Percentiles rank a stretch among this genome's conserved stretches.
These are phyloP conservation scores for Eucalyptus erythrocorys DNA, from an alignment of 345 rosid genomes.

Conservation along the genomic window DNA sequence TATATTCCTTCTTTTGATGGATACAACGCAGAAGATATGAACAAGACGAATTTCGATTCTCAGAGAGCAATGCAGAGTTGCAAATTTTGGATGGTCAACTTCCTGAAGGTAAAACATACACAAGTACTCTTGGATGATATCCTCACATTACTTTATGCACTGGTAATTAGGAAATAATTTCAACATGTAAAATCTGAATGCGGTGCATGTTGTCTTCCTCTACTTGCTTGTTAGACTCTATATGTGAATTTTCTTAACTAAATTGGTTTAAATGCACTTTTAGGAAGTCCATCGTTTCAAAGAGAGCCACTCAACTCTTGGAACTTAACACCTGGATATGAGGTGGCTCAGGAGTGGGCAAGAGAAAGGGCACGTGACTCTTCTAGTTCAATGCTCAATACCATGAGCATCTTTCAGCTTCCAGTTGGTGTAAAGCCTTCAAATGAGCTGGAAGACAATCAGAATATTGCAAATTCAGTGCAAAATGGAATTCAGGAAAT, in stretches of 20 bases:
- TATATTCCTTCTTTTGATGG: background rate
- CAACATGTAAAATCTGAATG: background rate
- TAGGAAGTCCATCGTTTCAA: constrained; percentile 51
- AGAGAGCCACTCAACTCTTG: constrained; percentile 54
- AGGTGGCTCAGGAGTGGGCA: constrained; percentile 58
- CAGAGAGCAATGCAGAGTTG: constrained; percentile 3
- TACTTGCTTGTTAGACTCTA: background rate
- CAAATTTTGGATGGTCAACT: constrained; percentile 14
- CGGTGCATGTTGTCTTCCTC: background rate
- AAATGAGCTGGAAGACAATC: constrained; percentile 24
- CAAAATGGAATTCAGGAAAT: constrained; percentile 12
- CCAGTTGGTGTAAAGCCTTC: constrained; percentile 82
- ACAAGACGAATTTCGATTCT: constrained; percentile 13
- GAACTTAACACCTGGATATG: constrained; percentile 61
- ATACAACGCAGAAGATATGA: constrained; percentile 14
- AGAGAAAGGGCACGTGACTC: constrained; percentile 45
- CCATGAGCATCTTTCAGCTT: constrained; percentile 52
- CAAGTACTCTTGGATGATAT: background rate
- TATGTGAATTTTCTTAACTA: background rate
- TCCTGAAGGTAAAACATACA: constrained; percentile 41
- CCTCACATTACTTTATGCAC: background rate
- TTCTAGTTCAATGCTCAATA: constrained; percentile 34
- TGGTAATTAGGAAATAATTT: background rate
- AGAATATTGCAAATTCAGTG: constrained; percentile 1
- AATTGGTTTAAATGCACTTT: background rate